Percentiles rank a stretch among this genome's conserved stretches.
Evolutionary conservation across 768 basidiomycete species (phyloP).

Genomic region (Strobilomyces dryophilus): DNA sequence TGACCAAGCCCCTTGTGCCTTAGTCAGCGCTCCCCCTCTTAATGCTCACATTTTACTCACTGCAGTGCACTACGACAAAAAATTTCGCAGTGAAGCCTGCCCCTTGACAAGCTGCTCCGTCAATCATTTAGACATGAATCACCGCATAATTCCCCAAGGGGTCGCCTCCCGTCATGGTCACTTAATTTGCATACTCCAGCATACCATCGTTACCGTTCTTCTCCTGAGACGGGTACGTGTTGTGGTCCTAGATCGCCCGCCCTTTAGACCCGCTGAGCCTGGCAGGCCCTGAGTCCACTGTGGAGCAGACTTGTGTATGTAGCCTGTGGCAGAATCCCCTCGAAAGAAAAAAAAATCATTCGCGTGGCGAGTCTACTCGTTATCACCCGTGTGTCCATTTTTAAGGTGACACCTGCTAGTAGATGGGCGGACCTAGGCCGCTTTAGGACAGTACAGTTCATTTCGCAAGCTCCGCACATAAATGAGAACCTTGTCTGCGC

Average conservation of each 20-base stretch:
- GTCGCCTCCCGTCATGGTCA: background rate
- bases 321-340: background rate
- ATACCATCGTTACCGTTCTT: no score
- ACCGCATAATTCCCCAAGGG: conserved; percentile 1
- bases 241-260: background rate
- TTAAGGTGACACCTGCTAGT: background rate
- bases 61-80: background rate
- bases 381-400: background rate
- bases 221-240: background rate
- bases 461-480: conserved; percentile 2
- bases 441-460: conserved; percentile 10
- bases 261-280: background rate
- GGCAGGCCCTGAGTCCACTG: background rate
- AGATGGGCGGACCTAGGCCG: background rate
- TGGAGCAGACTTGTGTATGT: no score
- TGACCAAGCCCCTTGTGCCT: conserved; percentile 10
- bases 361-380: background rate
- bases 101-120: background rate
- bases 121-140: background rate
- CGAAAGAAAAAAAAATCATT: background rate
- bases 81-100: background rate
- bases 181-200: conserved; percentile 2
- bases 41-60: no score
- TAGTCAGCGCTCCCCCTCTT: conserved; percentile 13
- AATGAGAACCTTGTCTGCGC: conserved; percentile 3